Base-by-base conservation (phyloP, 2,329 filamentous ascomycete species). In the Trichoderma atroviride region DNA sequence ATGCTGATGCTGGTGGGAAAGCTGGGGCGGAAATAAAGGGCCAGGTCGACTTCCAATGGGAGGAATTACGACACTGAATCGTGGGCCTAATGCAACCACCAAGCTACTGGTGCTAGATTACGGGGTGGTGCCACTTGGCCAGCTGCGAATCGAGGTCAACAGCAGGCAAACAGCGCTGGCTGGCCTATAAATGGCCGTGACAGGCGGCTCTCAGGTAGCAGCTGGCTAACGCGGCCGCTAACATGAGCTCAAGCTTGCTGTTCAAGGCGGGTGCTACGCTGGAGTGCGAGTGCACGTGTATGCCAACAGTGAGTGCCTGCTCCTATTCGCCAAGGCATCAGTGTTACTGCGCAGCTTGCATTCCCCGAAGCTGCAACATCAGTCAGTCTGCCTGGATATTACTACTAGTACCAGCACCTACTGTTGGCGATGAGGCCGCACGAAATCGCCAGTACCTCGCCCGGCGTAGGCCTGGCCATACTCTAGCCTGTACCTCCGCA, bases 401-500 rank as follows among this genome's bases (percentile, higher is more conserved):
- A 43, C 37, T 43, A 43, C 35, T 33, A 40, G 37, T n/a, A n/a
- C n/a, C n/a, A n/a, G n/a, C n/a, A n/a, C n/a, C n/a, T 40, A 40
- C 40, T 11, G 22, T 22, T 50, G 9, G 43, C 19, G n/a, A 22
- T 24, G 19, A 50, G 47, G n/a, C 10, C 9, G 47, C 11, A 24
- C 0, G 9, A 3, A n/a, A 47, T n/a, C 10, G 5, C 9, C 22
- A 27, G 33, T 64, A 64, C 61, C 11, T 64, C 22, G 27, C 61
- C 40, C 61, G 33, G 47, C 55, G 61, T 24, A 40, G 16, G 50
- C 14, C 61, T 50, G 52, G 52, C 52, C 62, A 65, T 33, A 35
- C 27, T 43, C 47, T 47, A 63, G 31, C 7, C 63, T 43, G 64
- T 55, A 53, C 64, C 55, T 68, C 64, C 55, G 64, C 64, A 35